These are phyloP conservation scores for Fonsecaea pedrosoi DNA, from an alignment of 2,329 filamentous ascomycete genomes.

Conservation along the genomic window DNA sequence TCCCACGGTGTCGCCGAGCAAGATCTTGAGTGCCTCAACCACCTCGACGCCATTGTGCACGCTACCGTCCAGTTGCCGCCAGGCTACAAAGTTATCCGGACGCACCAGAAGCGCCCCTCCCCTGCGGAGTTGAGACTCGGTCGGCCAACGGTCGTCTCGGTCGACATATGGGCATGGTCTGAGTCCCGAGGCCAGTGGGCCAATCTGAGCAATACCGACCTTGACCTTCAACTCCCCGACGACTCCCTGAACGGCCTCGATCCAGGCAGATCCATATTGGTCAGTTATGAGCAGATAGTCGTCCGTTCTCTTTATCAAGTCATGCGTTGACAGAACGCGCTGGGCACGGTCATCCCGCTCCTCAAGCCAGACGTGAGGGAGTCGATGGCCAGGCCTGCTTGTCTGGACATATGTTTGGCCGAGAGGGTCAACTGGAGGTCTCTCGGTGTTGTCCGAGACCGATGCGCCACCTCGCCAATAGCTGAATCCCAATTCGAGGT, in stretches of 20 bases:
- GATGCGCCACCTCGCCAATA: constrained; percentile 14
- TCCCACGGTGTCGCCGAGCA: not conserved
- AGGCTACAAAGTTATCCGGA: constrained; percentile 5
- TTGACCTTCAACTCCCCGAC: not conserved
- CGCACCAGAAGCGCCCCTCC: constrained; percentile 4
- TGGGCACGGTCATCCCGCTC: not conserved
- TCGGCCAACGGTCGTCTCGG: constrained; percentile 3
- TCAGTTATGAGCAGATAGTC: constrained; percentile 15
- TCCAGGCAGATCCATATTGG: constrained; percentile 7
- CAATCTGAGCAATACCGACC: constrained; percentile 14
- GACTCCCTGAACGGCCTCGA: not conserved
- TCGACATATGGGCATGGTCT: constrained; percentile 11
- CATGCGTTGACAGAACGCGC: constrained; percentile 8
- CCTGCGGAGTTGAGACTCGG: not conserved
- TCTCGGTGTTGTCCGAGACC: not conserved
- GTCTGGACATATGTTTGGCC: constrained; percentile 7
- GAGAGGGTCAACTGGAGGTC: constrained; percentile 7
- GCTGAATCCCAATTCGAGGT: constrained; percentile 14
- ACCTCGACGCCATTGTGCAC: not conserved
- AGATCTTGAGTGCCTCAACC: constrained; percentile 3
- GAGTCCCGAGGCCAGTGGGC: constrained; percentile 8
- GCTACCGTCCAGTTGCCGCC: not conserved
- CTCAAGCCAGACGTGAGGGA: constrained; percentile 12
- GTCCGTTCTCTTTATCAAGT: not conserved
- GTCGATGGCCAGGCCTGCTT: constrained; percentile 2